These are phyloP conservation scores for Anthracocystis walkeri DNA, from an alignment of 1,284 basidiomycete species.

Conservation along the genomic window DNA sequence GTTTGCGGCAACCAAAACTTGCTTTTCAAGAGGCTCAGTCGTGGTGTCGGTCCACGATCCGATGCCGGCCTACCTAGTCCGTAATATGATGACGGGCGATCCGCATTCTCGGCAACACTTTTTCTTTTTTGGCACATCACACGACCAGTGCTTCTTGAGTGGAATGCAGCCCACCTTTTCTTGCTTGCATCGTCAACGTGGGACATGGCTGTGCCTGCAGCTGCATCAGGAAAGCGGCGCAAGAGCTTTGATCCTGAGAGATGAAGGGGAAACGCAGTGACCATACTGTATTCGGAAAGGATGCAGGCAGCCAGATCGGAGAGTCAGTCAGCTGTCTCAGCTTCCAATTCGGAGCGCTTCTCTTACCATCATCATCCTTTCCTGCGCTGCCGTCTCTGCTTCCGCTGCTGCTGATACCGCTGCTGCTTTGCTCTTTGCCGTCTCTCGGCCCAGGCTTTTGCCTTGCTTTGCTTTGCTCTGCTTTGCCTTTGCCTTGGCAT, in stretches of 20 bases:
- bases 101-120: constrained; percentile 11
- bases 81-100: background rate
- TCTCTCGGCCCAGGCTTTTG: constrained; percentile 3
- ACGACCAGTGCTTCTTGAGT: background rate
- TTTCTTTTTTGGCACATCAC: background rate
- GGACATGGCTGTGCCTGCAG: constrained; percentile 1
- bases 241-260: background rate
- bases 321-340: background rate
- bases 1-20: background rate
- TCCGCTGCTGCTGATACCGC: background rate
- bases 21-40: background rate
- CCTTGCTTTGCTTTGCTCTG: background rate
- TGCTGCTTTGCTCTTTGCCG: constrained; percentile 6
- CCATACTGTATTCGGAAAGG: background rate
- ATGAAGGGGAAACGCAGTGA: background rate
- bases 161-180: background rate
- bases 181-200: background rate
- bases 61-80: constrained; percentile 1
- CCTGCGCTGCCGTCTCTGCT: constrained; percentile 3
- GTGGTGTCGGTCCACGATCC: constrained; percentile 4
- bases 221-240: no score
- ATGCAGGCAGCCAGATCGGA: background rate
- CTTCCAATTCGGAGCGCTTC: no score
- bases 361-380: constrained; percentile 1
- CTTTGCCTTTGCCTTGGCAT: constrained; percentile 9